Evolutionary conservation across 768 basidiomycete species (phyloP).

Genomic region (Xanthoconium stramineum): DNA sequence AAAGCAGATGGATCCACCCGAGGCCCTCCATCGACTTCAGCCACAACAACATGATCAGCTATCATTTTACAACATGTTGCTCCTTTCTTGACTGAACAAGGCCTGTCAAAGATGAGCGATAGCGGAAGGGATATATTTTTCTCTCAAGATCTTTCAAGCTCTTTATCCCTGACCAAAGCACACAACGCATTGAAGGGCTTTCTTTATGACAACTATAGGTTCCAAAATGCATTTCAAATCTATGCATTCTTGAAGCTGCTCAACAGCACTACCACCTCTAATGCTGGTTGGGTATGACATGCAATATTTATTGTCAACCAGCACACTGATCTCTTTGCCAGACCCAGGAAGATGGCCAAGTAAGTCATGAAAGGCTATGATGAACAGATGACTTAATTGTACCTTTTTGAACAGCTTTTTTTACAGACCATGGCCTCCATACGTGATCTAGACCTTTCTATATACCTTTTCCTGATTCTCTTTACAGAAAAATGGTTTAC

Average conservation of each 20-base stretch:
- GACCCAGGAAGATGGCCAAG: constrained; percentile 52
- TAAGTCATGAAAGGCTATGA: constrained; percentile 22
- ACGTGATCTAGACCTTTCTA: neutral
- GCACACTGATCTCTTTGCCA: constrained; percentile 16
- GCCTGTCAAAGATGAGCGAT: constrained; percentile 42
- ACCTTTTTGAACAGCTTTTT: constrained; percentile 33
- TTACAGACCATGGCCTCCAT: constrained; percentile 38
- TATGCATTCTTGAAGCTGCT: constrained; percentile 43
- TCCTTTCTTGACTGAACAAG: constrained; percentile 43
- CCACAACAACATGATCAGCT: constrained; percentile 9
- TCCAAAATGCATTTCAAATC: constrained; percentile 38
- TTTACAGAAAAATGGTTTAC: constrained; percentile 46
- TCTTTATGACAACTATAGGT: constrained; percentile 42
- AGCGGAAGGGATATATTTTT: constrained; percentile 44
- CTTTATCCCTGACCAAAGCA: constrained; percentile 43
- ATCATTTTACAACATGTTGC: constrained; percentile 30
- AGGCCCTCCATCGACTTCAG: constrained; percentile 7
- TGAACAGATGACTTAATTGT: constrained; percentile 3
- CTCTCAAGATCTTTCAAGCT: constrained; percentile 24
- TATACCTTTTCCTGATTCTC: neutral
- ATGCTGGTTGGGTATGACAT: constrained; percentile 41
- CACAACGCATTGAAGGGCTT: constrained; percentile 45
- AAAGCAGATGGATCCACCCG: constrained; percentile 4
- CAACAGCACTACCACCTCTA: constrained; percentile 37
- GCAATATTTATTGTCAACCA: neutral